Evolutionary conservation across 2,329 filamentous ascomycete genomes (phyloP), one percentile per base, ranked within the genome.

Genomic region (Botrytis aclada): DNA sequence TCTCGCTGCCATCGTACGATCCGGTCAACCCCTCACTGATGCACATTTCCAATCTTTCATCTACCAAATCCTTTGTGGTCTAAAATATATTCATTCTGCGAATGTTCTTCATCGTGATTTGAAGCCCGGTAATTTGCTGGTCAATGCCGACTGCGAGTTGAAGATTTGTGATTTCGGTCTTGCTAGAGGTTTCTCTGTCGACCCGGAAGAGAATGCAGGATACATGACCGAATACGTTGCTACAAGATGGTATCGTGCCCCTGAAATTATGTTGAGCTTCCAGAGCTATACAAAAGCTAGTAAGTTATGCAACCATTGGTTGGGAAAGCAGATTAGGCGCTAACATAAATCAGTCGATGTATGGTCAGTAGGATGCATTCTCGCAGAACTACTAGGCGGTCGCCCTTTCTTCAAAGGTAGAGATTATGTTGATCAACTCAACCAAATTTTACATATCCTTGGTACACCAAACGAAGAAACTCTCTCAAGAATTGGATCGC

Each of bases 181-280:
- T 73, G 96, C 96, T 8, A 90, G 96, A 86, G 96, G 96, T 73
- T 98, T 99, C 86, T 98, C 95, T 4, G 91, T 97, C 80, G 95
- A 98, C 78, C 96, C 96, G 1, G 94, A 99, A 83, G 95, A 99
- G 85, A 98, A 98, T 82, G 96, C 96, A 29, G 96, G 96, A 34
- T 99, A 98, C 84, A 98, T 99, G 96, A 99, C 96, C 18, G 96
- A 99, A 84, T 99, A 99, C 81, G 96, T 99, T 72, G 96, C 96
- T 69, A 99, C 96, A 70, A 89, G 96, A 85, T 99, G 96, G 96
- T 99, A 99, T 83, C 92, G 96, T 84, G 96, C 96, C 5, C 96
- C 96, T 8, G 96, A 99, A 84, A 99, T 99, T 79, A 99, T 99
- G 96, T 86, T 99, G 83, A 98, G 94, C 86, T 99, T 99, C 89